Percentiles rank a stretch among this genome's conserved stretches.
These are phyloP conservation scores for Amphibolis antarctica DNA, from an alignment of 106 monocot species.

Conservation along the genomic window DNA sequence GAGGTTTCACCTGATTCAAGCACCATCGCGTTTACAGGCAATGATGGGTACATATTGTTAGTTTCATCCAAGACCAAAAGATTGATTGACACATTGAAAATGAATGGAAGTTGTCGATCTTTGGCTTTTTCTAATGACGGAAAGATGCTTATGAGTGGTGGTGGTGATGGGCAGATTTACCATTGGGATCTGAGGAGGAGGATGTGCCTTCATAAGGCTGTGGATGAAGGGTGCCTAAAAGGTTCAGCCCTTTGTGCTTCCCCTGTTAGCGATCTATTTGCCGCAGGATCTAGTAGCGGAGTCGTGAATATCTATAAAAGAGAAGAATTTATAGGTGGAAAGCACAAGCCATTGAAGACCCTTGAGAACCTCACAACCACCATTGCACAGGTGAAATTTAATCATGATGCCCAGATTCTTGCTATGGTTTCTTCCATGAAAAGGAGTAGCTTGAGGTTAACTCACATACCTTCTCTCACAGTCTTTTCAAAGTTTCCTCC, in stretches of 20 bases:
- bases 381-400: constrained; percentile 60
- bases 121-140: constrained; percentile 68
- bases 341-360: constrained; percentile 68
- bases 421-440: constrained; percentile 67
- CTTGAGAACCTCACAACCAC: constrained; percentile 67
- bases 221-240: constrained; percentile 62
- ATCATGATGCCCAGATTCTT: constrained; percentile 68
- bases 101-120: constrained; percentile 71
- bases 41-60: constrained; percentile 77
- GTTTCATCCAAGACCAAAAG: constrained; percentile 69
- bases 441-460: constrained; percentile 59
- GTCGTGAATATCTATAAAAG: constrained; percentile 68
- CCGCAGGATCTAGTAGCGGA: constrained; percentile 72
- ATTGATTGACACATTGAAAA: constrained; percentile 81
- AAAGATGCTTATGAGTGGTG: constrained; percentile 48
- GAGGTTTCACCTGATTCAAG: constrained; percentile 88
- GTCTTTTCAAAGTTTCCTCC: constrained; percentile 84
- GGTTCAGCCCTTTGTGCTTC: constrained; percentile 59
- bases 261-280: constrained; percentile 47
- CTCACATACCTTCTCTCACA: constrained; percentile 68
- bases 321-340: constrained; percentile 74
- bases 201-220: constrained; percentile 62
- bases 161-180: constrained; percentile 83
- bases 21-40: constrained; percentile 70
- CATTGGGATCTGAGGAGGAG: constrained; percentile 84